Conservation (phyloP, 2,329 filamentous ascomycete genomes). For the Arthrinium phaeospermum region DNA sequence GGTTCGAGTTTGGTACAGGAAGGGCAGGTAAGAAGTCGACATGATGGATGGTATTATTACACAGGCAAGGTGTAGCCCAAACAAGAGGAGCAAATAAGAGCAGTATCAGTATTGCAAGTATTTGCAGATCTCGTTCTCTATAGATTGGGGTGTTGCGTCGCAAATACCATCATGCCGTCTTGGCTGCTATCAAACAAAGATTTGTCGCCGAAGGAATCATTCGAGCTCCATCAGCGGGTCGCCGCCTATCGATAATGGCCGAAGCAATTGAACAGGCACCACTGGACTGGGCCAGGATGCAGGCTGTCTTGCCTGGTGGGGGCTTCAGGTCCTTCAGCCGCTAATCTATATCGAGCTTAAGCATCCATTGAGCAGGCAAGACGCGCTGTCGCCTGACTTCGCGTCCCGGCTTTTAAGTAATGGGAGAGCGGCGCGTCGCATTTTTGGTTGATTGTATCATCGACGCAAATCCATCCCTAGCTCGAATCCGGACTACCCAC, state of each 20-base stretch:
- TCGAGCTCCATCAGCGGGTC: not conserved
- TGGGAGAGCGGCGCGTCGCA: not conserved
- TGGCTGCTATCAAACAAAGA: not conserved
- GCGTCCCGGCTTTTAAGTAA: conserved; percentile 29
- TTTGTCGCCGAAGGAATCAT: not conserved
- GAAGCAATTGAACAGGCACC: not conserved
- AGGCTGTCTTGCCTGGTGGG: not conserved
- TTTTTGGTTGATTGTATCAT: conserved; percentile 13
- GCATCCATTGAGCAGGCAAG: not conserved
- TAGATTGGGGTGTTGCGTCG: not conserved
- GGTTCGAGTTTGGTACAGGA: conserved; percentile 76
- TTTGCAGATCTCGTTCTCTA: not conserved
- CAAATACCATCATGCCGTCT: not conserved
- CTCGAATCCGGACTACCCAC: not conserved
- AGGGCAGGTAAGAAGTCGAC: conserved; percentile 62
- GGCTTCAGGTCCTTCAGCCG: not conserved
- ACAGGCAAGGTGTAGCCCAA: not conserved
- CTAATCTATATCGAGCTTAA: not conserved
- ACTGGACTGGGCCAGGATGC: not conserved
- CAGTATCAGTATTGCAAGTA: not conserved
- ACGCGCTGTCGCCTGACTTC: conserved; percentile 24
- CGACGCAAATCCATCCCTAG: conserved; percentile 5
- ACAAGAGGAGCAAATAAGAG: not conserved
- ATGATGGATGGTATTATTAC: conserved; percentile 40
- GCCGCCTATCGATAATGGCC: not conserved